These are phyloP conservation scores for Emydomyces testavorans DNA, from an alignment of 2,329 filamentous ascomycete genomes.

Conservation along the genomic window DNA sequence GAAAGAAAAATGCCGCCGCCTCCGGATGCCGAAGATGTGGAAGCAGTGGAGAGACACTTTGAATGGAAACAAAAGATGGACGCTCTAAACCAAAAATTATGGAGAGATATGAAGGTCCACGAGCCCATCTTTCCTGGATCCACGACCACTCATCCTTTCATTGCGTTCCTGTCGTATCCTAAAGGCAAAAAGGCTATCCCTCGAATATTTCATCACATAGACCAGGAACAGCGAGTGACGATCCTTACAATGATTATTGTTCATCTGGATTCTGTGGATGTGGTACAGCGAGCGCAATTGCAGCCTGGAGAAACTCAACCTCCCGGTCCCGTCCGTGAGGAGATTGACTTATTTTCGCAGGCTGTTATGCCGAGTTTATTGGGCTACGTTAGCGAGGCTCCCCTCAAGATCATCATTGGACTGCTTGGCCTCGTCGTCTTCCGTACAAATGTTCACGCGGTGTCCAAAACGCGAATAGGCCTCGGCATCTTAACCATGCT, in stretches of 20 bases:
- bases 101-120: constrained; percentile 80
- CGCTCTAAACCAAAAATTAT: constrained; percentile 66
- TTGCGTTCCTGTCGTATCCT: constrained; percentile 82
- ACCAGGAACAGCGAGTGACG: constrained; percentile 79
- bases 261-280: constrained; percentile 82
- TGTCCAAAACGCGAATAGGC: constrained; percentile 77
- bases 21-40: constrained; percentile 53
- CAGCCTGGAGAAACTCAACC: constrained; percentile 59
- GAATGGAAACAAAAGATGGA: constrained; percentile 66
- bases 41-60: constrained; percentile 60
- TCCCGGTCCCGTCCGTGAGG: constrained; percentile 71
- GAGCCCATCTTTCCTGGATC: constrained; percentile 72
- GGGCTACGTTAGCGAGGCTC: constrained; percentile 80
- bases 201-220: constrained; percentile 86
- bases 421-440: constrained; percentile 74
- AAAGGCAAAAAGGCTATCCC: constrained; percentile 96
- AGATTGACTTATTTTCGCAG: constrained; percentile 79
- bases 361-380: constrained; percentile 85
- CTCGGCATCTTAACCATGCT: constrained; percentile 87
- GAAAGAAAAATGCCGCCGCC: constrained; percentile 66
- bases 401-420: constrained; percentile 80
- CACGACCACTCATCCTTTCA: constrained; percentile 71
- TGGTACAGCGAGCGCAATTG: constrained; percentile 70
- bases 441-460: constrained; percentile 69
- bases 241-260: constrained; percentile 93